Base-by-base conservation (phyloP, 2,329 filamentous ascomycete species). In the Alternaria ventricosa region DNA sequence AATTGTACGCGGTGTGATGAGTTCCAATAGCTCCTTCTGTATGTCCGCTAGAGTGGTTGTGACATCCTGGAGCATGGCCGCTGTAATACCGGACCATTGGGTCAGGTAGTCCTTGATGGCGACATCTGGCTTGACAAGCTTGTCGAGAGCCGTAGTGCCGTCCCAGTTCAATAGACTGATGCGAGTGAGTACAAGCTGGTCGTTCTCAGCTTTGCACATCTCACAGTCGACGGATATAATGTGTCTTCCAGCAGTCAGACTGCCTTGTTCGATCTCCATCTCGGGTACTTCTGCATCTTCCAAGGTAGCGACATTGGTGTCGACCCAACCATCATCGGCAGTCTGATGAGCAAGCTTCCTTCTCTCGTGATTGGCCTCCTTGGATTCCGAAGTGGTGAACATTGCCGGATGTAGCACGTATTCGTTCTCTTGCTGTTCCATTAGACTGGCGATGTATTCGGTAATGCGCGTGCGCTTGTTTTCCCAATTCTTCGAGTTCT, bases 71-170 rank as follows among this genome's bases (percentile, higher is more conserved):
- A 99, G 87, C 87, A 94, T 94, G 67, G 90, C 88, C 73, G 92
- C 87, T 4, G 95, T 99, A 75, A 99, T 97, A 66, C 96, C 96
- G 0, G 96, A 99, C 80, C 89, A 85, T 71, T 87, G 90, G 1
- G 96, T 99, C 44, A 99, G 86, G 78, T 99, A 98, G 83, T 99
- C 92, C 60, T 88, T 90, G 74, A 99, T 94, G n/a, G 92, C 90
- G 69, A 92, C 90, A 47, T 90, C 86, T 0, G 96, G 96, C 82
- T 96, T 96, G 73, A 99, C 96, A 12, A 98, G 87, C 81, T 97
- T 92, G 78, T 99, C 96, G 55, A 98, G 82, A 15, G 97, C 85
- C 10, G 92, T 87, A 33, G 89, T 87, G 53, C 94, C 94, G 70
- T 94, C 88, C 95, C 96, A 99, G 64, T 89, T 84, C 8, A 99